A percentile compares a stretch with the other conserved stretches of the same genome.
Conservation (phyloP, 306 rosid species). For the Elaeagnus macrophylla region DNA sequence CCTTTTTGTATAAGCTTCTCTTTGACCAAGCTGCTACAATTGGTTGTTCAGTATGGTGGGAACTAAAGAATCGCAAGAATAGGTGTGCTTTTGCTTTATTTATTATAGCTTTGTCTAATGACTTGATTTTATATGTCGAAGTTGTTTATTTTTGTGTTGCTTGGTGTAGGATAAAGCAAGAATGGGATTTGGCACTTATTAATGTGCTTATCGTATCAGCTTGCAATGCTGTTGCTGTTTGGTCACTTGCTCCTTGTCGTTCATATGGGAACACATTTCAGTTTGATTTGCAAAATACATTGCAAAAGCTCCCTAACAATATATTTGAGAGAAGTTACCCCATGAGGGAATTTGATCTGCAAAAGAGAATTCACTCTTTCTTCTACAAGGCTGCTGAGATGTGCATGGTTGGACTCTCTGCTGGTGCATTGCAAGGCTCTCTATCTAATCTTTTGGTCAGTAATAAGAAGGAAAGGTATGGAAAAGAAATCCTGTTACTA, state of each 20-base stretch:
- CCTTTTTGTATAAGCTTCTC: conserved; percentile 70
- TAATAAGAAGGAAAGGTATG: conserved; percentile 79
- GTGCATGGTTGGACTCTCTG: conserved; percentile 86
- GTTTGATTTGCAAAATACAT: conserved; percentile 87
- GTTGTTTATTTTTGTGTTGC: conserved; percentile 11
- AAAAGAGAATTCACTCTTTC: conserved; percentile 79
- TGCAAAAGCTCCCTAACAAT: conserved; percentile 98
- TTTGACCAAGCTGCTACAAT: conserved; percentile 81
- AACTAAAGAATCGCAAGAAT: conserved; percentile 72
- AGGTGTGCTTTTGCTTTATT: conserved; percentile 39
- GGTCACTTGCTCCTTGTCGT: conserved; percentile 99
- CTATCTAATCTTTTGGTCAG: conserved; percentile 55
- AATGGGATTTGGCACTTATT: conserved; percentile 93
- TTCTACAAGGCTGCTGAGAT: conserved; percentile 94
- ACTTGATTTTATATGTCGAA: conserved; percentile 15
- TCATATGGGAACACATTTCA: conserved; percentile 90
- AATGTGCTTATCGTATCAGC: conserved; percentile 88
- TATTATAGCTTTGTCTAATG: conserved; percentile 2
- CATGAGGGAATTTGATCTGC: conserved; percentile 82
- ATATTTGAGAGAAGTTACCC: conserved; percentile 92
- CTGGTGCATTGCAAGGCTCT: conserved; percentile 90
- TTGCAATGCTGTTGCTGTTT: conserved; percentile 92
- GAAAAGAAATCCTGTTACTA: background rate
- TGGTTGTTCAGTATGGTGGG: conserved; percentile 89
- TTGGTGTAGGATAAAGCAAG: conserved; percentile 84